These are phyloP conservation scores for Aaosphaeria pasadenensis DNA, from an alignment of 2,329 filamentous ascomycete species.

Conservation along the genomic window DNA sequence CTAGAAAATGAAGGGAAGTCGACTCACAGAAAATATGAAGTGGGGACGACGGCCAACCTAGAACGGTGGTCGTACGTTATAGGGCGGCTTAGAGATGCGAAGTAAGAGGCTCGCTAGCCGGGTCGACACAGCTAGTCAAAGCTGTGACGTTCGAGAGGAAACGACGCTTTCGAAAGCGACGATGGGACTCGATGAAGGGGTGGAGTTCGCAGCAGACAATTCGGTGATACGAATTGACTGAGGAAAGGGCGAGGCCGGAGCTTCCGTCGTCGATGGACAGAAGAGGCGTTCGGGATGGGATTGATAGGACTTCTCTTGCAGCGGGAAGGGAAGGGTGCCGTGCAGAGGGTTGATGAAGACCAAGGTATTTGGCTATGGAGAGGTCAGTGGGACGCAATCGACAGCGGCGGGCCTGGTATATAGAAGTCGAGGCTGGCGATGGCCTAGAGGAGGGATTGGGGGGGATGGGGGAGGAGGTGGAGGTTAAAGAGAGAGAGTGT, in stretches of 20 bases:
- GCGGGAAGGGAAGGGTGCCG: constrained; percentile 14
- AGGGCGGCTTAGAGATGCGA: too few relatives aligned
- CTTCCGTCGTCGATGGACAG: constrained; percentile 17
- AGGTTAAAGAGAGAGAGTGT: constrained; percentile 4
- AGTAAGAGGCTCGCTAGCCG: too few relatives aligned
- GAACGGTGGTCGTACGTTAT: too few relatives aligned
- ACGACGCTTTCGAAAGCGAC: constrained; percentile 2
- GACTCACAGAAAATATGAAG: constrained; percentile 7
- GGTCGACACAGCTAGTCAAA: constrained; percentile 38
- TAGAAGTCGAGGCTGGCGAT: constrained; percentile 31
- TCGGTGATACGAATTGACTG: constrained; percentile 7
- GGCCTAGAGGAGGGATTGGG: constrained; percentile 28
- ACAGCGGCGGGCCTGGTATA: constrained; percentile 24
- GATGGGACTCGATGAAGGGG: constrained; percentile 10
- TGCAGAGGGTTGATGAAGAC: constrained; percentile 12
- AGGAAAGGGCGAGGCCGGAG: constrained; percentile 22
- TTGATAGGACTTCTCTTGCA: constrained; percentile 2
- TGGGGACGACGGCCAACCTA: background rate
- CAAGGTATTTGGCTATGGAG: constrained; percentile 8
- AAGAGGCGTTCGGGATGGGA: constrained; percentile 2
- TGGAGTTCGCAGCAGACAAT: constrained; percentile 12
- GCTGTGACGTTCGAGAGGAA: constrained; percentile 30
- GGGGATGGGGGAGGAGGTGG: constrained; percentile 14
- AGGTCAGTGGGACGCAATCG: constrained; percentile 13
- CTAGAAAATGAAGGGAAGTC: background rate